Conservation (phyloP, 1,284 basidiomycete genomes). For the Amylostereum chailletii region DNA sequence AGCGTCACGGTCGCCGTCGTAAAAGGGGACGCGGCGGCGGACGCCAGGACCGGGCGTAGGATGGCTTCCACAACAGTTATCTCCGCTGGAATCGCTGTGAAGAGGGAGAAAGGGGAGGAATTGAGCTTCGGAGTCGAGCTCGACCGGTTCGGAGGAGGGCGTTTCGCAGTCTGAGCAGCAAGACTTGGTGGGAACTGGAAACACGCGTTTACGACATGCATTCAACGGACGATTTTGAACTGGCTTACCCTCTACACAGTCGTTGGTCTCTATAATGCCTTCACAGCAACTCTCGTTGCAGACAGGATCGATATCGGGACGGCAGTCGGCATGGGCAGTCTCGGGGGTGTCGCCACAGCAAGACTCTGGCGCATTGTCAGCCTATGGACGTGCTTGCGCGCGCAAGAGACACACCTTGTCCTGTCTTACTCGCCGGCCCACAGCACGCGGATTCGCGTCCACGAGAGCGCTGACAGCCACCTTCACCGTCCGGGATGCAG, state of each 20-base stretch:
- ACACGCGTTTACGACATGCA: not conserved
- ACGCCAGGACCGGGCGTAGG: not conserved
- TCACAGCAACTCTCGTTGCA: not conserved
- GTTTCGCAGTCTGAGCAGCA: not conserved
- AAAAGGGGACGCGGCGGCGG: not conserved
- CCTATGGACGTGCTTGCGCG: not conserved
- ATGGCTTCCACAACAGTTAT: not conserved
- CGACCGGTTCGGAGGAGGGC: not conserved
- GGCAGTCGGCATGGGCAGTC: not conserved
- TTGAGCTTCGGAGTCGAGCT: not conserved
- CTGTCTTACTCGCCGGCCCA: not conserved
- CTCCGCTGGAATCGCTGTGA: not conserved
- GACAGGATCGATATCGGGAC: not conserved
- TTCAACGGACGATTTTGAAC: not conserved
- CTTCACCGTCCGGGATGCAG: slow-evolving; percentile 7
- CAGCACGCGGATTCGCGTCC: not conserved
- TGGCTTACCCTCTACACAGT: not conserved
- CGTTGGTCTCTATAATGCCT: not conserved
- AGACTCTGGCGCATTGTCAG: not conserved
- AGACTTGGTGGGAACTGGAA: not conserved
- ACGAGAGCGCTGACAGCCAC: slow-evolving; percentile 8
- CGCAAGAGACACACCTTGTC: slow-evolving; percentile 1
- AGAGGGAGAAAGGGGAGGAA: not conserved
- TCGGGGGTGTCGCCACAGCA: not conserved
- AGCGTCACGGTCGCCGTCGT: not conserved